These are phyloP conservation scores for Termitomyces sp. DNA, from an alignment of 1,284 basidiomycete genomes.

Conservation along the genomic window DNA sequence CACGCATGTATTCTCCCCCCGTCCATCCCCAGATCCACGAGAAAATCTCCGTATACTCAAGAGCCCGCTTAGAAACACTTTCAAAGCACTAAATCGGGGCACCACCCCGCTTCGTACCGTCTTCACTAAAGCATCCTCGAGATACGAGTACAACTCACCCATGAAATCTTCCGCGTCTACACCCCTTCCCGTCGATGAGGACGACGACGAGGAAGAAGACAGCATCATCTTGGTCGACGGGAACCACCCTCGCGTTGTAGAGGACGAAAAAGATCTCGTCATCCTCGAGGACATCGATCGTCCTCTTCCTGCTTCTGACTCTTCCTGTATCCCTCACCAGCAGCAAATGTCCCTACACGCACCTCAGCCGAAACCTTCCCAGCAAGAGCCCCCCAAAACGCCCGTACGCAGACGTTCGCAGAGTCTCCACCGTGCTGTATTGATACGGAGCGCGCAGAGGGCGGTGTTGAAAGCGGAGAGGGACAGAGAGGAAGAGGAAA, in stretches of 20 bases:
- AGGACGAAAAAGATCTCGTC: conserved; percentile 65
- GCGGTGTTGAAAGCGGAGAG: conserved; percentile 39
- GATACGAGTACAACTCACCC: conserved; percentile 12
- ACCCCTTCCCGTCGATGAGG: not conserved
- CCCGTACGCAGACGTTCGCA: conserved; percentile 38
- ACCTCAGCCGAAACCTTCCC: conserved; percentile 4
- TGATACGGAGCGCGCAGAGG: conserved; percentile 64
- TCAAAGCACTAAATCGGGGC: conserved; percentile 23
- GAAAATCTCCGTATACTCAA: conserved; percentile 60
- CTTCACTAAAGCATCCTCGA: conserved; percentile 4
- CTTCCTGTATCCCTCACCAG: not conserved
- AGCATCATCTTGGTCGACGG: conserved; percentile 61
- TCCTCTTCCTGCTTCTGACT: conserved; percentile 17
- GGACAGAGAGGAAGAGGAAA: conserved; percentile 31
- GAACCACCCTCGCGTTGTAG: conserved; percentile 59
- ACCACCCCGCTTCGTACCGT: conserved; percentile 6
- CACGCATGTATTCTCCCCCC: conserved; percentile 65
- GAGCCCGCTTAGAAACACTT: conserved; percentile 49
- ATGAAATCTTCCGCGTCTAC: conserved; percentile 14
- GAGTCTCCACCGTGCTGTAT: conserved; percentile 58
- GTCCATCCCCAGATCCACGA: conserved; percentile 50
- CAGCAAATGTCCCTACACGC: conserved; percentile 13
- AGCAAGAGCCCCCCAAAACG: conserved; percentile 24
- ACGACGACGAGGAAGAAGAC: conserved; percentile 29
- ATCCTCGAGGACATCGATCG: conserved; percentile 59